Conservation (phyloP, 352 stramenopile species). For the Pythium apleroticum region DNA sequence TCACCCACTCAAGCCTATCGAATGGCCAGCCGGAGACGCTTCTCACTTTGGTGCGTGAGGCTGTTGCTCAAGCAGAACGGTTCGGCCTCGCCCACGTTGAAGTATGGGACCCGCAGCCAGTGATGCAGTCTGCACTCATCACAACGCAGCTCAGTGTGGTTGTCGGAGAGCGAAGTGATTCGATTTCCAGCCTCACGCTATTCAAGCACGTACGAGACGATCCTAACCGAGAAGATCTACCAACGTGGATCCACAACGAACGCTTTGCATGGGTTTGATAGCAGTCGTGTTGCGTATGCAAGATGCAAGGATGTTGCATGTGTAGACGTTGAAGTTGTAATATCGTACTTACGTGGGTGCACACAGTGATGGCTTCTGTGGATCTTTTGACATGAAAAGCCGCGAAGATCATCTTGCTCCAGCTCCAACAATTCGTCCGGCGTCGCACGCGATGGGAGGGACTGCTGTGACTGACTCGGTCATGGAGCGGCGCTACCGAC, state of each 20-base stretch:
- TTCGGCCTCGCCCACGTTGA: slow-evolving; percentile 23
- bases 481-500: slow-evolving; percentile 16
- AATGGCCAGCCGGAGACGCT: slow-evolving; percentile 17
- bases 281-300: background rate
- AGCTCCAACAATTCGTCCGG: no score
- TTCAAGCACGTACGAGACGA: slow-evolving; percentile 31
- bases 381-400: background rate
- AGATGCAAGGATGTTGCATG: background rate
- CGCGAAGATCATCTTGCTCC: no score
- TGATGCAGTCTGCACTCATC: slow-evolving; percentile 30
- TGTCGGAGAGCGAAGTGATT: slow-evolving; percentile 37
- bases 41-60: slow-evolving; percentile 28
- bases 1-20: slow-evolving; percentile 41
- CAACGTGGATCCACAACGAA: slow-evolving; percentile 55
- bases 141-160: slow-evolving; percentile 30
- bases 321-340: background rate
- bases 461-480: no score
- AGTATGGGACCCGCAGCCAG: slow-evolving; percentile 54
- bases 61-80: slow-evolving; percentile 16
- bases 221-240: slow-evolving; percentile 13
- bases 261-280: slow-evolving; percentile 59
- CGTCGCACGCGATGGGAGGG: no score
- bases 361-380: background rate
- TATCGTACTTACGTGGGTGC: background rate
- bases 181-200: slow-evolving; percentile 59